Evolutionary conservation across 768 basidiomycete species (phyloP).

Genomic region (Leccinum disarticulatum): DNA sequence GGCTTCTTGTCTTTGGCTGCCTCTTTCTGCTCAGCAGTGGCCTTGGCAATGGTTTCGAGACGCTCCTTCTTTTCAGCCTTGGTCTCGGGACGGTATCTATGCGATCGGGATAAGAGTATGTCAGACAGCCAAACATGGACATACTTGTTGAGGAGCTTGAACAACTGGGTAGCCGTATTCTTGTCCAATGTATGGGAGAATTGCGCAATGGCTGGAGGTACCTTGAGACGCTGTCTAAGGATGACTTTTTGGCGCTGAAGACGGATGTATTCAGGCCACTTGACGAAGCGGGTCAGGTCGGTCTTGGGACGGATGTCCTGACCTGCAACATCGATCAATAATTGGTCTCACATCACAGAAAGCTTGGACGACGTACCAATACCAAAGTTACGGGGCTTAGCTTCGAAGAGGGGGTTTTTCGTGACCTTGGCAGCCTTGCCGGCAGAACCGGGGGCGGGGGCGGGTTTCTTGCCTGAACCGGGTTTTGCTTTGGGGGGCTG

Average conservation of each 20-base stretch:
- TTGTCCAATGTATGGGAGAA: constrained; percentile 98
- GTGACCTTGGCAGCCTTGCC: constrained; percentile 70
- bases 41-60: constrained; percentile 74
- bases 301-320: constrained; percentile 89
- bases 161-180: constrained; percentile 97
- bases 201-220: constrained; percentile 96
- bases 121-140: background rate
- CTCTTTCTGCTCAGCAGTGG: constrained; percentile 77
- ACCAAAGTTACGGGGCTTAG: constrained; percentile 88
- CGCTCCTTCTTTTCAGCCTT: constrained; percentile 98
- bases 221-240: constrained; percentile 95
- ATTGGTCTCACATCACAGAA: background rate
- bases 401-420: constrained; percentile 97
- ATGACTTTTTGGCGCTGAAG: constrained; percentile 99
- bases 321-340: constrained; percentile 47
- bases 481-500: constrained; percentile 75
- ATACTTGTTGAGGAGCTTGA: constrained; percentile 95
- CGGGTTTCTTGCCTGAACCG: constrained; percentile 80
- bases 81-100: constrained; percentile 79
- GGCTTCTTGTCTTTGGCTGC: constrained; percentile 89
- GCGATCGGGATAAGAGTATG: background rate
- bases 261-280: constrained; percentile 98
- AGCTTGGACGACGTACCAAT: constrained; percentile 64
- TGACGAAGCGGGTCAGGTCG: constrained; percentile 96
- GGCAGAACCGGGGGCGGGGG: constrained; percentile 79